A percentile compares a stretch with the other conserved stretches of the same genome.
These are phyloP conservation scores for Quercus engelmannii DNA, from an alignment of 306 rosid species.

Conservation along the genomic window DNA sequence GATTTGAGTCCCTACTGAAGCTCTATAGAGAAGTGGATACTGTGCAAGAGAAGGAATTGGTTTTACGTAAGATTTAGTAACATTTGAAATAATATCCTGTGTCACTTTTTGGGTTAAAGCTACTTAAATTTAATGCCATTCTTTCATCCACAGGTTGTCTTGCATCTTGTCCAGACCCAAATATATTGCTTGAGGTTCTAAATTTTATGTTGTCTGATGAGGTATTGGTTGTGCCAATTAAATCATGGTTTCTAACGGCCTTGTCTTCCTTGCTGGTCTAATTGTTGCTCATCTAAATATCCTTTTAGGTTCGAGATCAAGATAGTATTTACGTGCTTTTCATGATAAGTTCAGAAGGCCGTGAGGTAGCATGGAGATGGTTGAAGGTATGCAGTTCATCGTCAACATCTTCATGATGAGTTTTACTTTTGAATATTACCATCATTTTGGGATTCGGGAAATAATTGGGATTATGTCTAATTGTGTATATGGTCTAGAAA, in stretches of 20 bases:
- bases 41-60: conserved; percentile 41
- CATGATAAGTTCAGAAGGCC: conserved; percentile 41
- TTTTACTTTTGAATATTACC: neutral
- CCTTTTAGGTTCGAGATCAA: conserved; percentile 50
- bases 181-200: conserved; percentile 43
- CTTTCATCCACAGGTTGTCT: conserved; percentile 34
- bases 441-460: neutral
- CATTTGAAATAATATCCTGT: conserved; percentile 6
- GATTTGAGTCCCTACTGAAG: conserved; percentile 13
- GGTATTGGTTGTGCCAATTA: conserved; percentile 18
- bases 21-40: conserved; percentile 38
- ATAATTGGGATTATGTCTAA: neutral
- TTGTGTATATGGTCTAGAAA: neutral
- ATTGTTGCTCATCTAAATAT: neutral
- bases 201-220: conserved; percentile 47
- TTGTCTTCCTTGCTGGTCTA: conserved; percentile 7
- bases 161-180: conserved; percentile 54
- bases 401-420: neutral
- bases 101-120: conserved; percentile 25
- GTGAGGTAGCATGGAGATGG: conserved; percentile 52
- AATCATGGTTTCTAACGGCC: neutral
- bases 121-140: conserved; percentile 11
- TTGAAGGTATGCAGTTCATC: conserved; percentile 41
- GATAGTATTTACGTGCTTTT: conserved; percentile 8
- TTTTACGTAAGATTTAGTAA: conserved; percentile 35